phyloP scores from a whole-genome alignment of 2,329 filamentous ascomycete genomes.

The Clonostachys sp. region DNA sequence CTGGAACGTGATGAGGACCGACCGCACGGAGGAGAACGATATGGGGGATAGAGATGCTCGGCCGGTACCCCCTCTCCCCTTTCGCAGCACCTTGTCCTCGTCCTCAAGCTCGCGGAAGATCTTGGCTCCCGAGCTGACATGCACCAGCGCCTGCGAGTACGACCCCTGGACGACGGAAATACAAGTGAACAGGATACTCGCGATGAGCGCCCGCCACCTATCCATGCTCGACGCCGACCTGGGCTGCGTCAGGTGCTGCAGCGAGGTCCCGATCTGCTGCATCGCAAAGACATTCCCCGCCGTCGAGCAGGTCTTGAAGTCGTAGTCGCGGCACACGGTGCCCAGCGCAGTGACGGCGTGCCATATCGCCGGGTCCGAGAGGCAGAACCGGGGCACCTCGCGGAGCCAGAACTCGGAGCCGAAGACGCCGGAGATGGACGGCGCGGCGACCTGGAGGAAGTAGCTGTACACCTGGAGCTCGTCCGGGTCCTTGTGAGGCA shows the following conservation, averaged over 20 bases:
- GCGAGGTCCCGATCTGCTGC: background rate
- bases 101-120: slow-evolving; percentile 1
- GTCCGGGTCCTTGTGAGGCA: slow-evolving; percentile 1
- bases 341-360: slow-evolving; percentile 33
- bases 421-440: slow-evolving; percentile 24
- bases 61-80: no score
- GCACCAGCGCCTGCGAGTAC: slow-evolving; percentile 5
- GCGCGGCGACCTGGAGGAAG: slow-evolving; percentile 8
- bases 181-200: background rate
- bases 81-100: no score
- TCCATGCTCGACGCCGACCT: background rate
- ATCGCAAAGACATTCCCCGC: background rate
- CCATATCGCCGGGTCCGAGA: slow-evolving; percentile 29
- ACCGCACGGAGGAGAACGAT: background rate
- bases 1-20: background rate
- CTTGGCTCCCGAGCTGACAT: slow-evolving; percentile 3
- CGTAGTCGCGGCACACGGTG: slow-evolving; percentile 8
- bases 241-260: background rate
- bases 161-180: slow-evolving; percentile 8
- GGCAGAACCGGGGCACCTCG: slow-evolving; percentile 28
- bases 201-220: background rate
- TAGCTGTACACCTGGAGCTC: slow-evolving; percentile 1
- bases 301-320: background rate
- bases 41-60: background rate
- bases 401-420: slow-evolving; percentile 28